These are phyloP conservation scores for Talaromyces thailandensis DNA, from an alignment of 495 filamentous ascomycete species.

Conservation along the genomic window DNA sequence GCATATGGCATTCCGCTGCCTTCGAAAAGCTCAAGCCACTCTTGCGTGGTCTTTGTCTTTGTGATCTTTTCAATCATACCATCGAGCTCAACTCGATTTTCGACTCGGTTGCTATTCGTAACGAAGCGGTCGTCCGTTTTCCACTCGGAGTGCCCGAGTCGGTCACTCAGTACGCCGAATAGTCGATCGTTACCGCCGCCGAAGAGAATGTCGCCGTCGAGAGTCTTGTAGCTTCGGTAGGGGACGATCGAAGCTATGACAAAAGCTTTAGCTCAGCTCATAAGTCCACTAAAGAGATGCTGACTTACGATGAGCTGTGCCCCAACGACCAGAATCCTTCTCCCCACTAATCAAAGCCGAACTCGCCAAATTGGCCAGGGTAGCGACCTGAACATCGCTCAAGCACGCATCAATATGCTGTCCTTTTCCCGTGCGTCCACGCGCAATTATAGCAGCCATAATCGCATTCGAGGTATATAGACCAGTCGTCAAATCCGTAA, in stretches of 20 bases:
- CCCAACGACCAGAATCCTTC: conserved; percentile 83
- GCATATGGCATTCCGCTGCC: conserved; percentile 92
- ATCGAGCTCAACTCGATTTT: conserved; percentile 69
- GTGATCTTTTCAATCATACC: conserved; percentile 66
- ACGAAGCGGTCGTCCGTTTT: conserved; percentile 63
- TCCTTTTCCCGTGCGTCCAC: conserved; percentile 59
- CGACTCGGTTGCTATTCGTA: conserved; percentile 75
- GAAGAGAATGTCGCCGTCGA: conserved; percentile 83
- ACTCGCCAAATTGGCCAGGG: conserved; percentile 85
- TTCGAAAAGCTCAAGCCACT: conserved; percentile 85
- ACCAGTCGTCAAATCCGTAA: conserved; percentile 92
- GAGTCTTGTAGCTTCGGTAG: conserved; percentile 86
- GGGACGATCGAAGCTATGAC: conserved; percentile 82
- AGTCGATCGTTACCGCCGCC: conserved; percentile 91
- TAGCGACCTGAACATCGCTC: conserved; percentile 92
- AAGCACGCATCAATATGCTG: conserved; percentile 90
- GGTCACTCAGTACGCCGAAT: conserved; percentile 78
- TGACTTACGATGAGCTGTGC: conserved; percentile 82
- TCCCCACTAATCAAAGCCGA: conserved; percentile 84
- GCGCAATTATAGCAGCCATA: conserved; percentile 81
- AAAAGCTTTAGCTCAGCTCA: conserved; percentile 9
- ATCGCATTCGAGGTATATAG: conserved; percentile 96
- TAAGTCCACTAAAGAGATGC: not conserved
- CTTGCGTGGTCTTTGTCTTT: conserved; percentile 66
- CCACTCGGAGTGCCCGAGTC: conserved; percentile 71